Conservation (phyloP, 2,329 filamentous ascomycete genomes). For the Botryotinia convoluta region DNA sequence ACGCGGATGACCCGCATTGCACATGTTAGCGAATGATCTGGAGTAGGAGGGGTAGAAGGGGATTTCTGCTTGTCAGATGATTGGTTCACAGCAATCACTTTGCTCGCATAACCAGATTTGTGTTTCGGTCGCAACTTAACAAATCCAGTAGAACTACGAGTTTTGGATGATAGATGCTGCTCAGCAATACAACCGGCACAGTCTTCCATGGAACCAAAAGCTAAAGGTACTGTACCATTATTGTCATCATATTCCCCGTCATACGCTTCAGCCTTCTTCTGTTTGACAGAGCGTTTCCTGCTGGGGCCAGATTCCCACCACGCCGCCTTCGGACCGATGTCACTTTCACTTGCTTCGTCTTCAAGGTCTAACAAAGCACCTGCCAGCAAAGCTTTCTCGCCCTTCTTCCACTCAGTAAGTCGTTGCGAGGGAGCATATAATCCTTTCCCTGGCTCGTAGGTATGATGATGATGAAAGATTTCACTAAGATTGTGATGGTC, state of each 20-base stretch:
- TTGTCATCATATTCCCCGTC: conserved; percentile 66
- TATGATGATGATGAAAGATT: conserved; percentile 36
- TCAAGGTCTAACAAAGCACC: conserved; percentile 60
- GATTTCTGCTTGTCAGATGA: conserved; percentile 10
- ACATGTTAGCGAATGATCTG: conserved; percentile 38
- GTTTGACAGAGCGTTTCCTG: conserved; percentile 40
- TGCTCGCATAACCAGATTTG: conserved; percentile 22
- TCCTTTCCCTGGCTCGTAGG: conserved; percentile 46
- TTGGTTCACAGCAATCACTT: conserved; percentile 13
- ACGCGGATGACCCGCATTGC: conserved; percentile 40
- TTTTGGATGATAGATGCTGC: conserved; percentile 4
- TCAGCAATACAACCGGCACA: conserved; percentile 27
- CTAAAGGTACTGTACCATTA: conserved; percentile 46
- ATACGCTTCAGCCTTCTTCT: conserved; percentile 58
- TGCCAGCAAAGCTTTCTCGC: conserved; percentile 58
- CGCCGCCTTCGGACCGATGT: conserved; percentile 61
- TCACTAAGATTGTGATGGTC: conserved; percentile 35
- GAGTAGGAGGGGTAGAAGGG: conserved; percentile 8
- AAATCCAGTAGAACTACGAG: conserved; percentile 13
- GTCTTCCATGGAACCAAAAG: conserved; percentile 22
- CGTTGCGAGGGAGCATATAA: conserved; percentile 58
- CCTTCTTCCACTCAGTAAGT: conserved; percentile 72
- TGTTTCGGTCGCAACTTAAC: conserved; percentile 15
- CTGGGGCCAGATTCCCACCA: conserved; percentile 63
- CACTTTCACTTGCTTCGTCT: conserved; percentile 39